phyloP scores from a whole-genome alignment of 805 yeast species.

The Teunomyces tritomae region DNA sequence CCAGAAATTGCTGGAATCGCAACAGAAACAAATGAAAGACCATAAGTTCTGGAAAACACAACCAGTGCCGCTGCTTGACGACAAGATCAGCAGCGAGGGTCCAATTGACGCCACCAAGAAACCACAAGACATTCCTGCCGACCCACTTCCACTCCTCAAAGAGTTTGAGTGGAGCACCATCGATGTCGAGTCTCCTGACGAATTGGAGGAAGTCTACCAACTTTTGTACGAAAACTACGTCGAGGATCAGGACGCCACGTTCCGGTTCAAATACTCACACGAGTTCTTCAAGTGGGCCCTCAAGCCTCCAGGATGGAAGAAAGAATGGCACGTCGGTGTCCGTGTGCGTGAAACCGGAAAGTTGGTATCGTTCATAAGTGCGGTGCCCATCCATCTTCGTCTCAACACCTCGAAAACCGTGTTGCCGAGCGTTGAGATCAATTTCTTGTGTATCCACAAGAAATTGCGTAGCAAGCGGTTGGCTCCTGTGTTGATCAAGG shows the following conservation, averaged over 20 bases:
- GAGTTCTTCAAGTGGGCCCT: slow-evolving; percentile 90
- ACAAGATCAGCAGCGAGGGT: slow-evolving; percentile 65
- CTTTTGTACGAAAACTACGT: slow-evolving; percentile 87
- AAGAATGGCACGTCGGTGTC: slow-evolving; percentile 92
- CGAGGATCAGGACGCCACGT: slow-evolving; percentile 89
- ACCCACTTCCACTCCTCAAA: slow-evolving; percentile 66
- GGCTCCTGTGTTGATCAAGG: slow-evolving; percentile 91
- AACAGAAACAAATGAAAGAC: slow-evolving; percentile 66
- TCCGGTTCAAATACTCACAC: slow-evolving; percentile 84
- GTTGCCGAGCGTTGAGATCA: slow-evolving; percentile 78
- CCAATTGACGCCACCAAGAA: slow-evolving; percentile 71
- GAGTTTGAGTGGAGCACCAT: slow-evolving; percentile 90
- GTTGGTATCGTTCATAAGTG: slow-evolving; percentile 89
- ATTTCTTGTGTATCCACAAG: slow-evolving; percentile 92
- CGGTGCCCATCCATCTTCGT: slow-evolving; percentile 71
- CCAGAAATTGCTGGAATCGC: slow-evolving; percentile 52
- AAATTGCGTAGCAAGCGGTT: slow-evolving; percentile 89
- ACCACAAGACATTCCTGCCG: slow-evolving; percentile 66
- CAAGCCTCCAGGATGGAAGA: slow-evolving; percentile 87
- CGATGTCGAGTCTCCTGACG: slow-evolving; percentile 51
- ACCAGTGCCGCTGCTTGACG: slow-evolving; percentile 83
- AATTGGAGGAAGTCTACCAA: slow-evolving; percentile 74
- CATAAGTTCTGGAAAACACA: slow-evolving; percentile 98
- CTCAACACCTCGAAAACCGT: slow-evolving; percentile 49
- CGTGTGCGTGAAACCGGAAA: slow-evolving; percentile 74